These are phyloP conservation scores for Hygrophoropsis aurantiaca DNA, from an alignment of 768 basidiomycete genomes.

Conservation along the genomic window DNA sequence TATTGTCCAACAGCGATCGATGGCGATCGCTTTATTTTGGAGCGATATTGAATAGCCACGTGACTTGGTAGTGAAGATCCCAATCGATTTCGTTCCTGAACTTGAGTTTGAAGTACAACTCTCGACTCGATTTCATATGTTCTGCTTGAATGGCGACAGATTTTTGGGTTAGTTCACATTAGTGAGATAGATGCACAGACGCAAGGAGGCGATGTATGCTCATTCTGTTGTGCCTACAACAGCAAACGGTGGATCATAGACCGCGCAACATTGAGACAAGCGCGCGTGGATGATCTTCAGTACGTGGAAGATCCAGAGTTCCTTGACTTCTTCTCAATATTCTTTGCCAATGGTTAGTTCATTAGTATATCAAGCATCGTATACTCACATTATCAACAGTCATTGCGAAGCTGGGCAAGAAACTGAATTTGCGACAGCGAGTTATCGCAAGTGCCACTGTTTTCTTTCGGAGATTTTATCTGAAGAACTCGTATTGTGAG, in stretches of 20 bases:
- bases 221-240: slow-evolving; percentile 13
- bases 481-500: slow-evolving; percentile 94
- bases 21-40: too few species aligned
- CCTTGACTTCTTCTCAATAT: slow-evolving; percentile 81
- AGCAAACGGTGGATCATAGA: slow-evolving; percentile 95
- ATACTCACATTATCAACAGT: slow-evolving; percentile 56
- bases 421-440: slow-evolving; percentile 79
- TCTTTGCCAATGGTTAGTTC: slow-evolving; percentile 76
- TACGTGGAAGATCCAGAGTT: slow-evolving; percentile 79
- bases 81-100: too few species aligned
- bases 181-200: slow-evolving; percentile 44
- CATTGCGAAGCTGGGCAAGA: slow-evolving; percentile 85
- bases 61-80: too few species aligned
- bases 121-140: slow-evolving; percentile 27
- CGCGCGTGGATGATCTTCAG: slow-evolving; percentile 74
- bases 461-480: slow-evolving; percentile 95
- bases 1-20: too few species aligned
- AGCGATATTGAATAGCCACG: too few species aligned
- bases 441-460: slow-evolving; percentile 93
- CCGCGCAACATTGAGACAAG: slow-evolving; percentile 67
- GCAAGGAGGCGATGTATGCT: slow-evolving; percentile 11
- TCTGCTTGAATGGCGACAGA: slow-evolving; percentile 94
- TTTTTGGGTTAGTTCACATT: slow-evolving; percentile 92
- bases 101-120: too few species aligned
- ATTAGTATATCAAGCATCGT: not conserved